Base-by-base conservation (phyloP, 2,329 filamentous ascomycete species). In the Leptographium radiaticola region DNA sequence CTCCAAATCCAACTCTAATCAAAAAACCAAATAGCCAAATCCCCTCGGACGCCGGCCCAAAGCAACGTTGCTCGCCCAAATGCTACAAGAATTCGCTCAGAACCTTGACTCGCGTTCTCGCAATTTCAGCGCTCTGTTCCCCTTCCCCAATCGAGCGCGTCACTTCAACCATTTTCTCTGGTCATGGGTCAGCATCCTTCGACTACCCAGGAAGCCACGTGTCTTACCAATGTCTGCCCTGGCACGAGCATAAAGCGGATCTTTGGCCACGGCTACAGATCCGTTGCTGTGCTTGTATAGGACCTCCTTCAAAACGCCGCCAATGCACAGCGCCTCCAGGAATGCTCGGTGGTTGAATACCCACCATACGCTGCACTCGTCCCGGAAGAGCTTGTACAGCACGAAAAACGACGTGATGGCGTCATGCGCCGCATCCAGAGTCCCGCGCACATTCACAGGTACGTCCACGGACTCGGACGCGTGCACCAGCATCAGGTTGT, bases 321-420 rank as follows among this genome's bases (percentile, higher is more conserved):
- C 79, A 49, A 86, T 86, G 67, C 80, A 87, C 63, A 83, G 65
- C 36, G 84, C 84, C 70, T 90, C 86, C 52, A 90, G 74, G 63
- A 90, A 90, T 0, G 86, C 86, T 1, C 87, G 73, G 64, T 90
- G 87, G 64, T 89, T 87, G 60, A 89, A 88, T 0, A 88, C 85
- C 86, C 86, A 91, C 86, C 86, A 90, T 1, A 89, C 86, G 15
- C 82, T 76, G 1, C 85, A 84, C 69, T 91, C 87, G 16, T 73
- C 72, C 59, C 84, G 80, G 57, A 89, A 81, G 13, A 87, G 69
- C 40, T 71, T 72, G 67, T 83, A 87, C 8, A 89, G 74, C 55
- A 89, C 74, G 65, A 90, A 89, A 64, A 89, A 91, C 1, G 84
- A 74, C 46, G 75, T 77, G 48, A 91, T 79, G 6, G 86, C 86